Conservation (phyloP, 2,329 filamentous ascomycete species). For the Mycosphaerella arachidis region DNA sequence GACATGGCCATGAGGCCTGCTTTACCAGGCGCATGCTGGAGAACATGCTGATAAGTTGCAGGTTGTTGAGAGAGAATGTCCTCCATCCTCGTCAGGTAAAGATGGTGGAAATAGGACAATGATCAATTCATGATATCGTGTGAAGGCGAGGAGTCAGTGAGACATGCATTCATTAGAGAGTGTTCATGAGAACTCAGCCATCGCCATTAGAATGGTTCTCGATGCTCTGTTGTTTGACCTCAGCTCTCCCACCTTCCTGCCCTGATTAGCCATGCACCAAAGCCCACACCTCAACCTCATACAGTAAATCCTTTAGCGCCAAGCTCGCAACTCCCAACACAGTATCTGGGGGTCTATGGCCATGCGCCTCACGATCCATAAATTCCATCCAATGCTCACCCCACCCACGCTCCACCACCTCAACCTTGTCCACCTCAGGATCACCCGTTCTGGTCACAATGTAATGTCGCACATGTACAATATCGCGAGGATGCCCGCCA, state of each 20-base stretch:
- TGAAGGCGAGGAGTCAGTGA: background rate
- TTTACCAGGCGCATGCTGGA: too few species aligned
- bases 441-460: slow-evolving; percentile 35
- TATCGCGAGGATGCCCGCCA: slow-evolving; percentile 34
- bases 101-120: too few species aligned
- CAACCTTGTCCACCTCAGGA: slow-evolving; percentile 12
- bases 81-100: too few species aligned
- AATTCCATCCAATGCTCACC: slow-evolving; percentile 34
- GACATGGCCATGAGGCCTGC: too few species aligned
- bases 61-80: too few species aligned
- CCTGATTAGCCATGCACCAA: slow-evolving; percentile 17
- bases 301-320: slow-evolving; percentile 30
- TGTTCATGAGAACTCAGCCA: too few species aligned
- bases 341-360: slow-evolving; percentile 36
- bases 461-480: slow-evolving; percentile 34
- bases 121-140: too few species aligned
- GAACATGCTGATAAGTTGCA: too few species aligned
- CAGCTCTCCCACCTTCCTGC: background rate
- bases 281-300: slow-evolving; percentile 35
- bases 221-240: background rate
- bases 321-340: slow-evolving; percentile 35
- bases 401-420: slow-evolving; percentile 28
- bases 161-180: too few species aligned
- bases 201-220: background rate
- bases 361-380: slow-evolving; percentile 32